Percentiles rank a stretch among this genome's conserved stretches.
phyloP scores from a whole-genome alignment of 768 basidiomycete genomes.

The Hygrocybe punicea region DNA sequence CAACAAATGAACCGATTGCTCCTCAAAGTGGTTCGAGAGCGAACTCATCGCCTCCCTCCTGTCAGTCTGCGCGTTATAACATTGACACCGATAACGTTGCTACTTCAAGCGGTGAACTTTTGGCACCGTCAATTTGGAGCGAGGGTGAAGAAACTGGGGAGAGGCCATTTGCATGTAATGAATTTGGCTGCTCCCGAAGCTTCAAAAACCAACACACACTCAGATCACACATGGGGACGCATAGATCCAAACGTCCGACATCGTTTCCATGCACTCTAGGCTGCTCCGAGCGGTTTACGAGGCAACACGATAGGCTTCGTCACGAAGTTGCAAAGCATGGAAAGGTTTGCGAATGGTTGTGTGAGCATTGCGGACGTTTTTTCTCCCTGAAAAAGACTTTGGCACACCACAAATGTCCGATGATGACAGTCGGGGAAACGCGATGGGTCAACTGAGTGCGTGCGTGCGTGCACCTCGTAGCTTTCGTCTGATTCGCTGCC shows the following conservation, averaged over 20 bases:
- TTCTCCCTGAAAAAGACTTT: constrained; percentile 53
- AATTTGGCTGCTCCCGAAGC: constrained; percentile 39
- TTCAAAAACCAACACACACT: constrained; percentile 49
- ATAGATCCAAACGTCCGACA: constrained; percentile 48
- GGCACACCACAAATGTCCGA: constrained; percentile 54
- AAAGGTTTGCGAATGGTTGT: constrained; percentile 53
- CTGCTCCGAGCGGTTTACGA: constrained; percentile 52
- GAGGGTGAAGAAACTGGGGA: neutral
- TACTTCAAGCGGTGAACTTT: neutral
- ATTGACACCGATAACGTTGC: neutral
- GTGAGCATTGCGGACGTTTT: constrained; percentile 50
- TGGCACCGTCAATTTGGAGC: neutral
- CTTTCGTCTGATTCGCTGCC: neutral
- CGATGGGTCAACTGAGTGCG: constrained; percentile 44
- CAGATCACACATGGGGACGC: constrained; percentile 54
- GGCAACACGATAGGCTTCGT: constrained; percentile 54
- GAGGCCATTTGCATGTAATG: neutral
- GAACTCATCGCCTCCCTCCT: too few relatives aligned
- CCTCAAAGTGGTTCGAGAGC: too few relatives aligned
- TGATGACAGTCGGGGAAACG: constrained; percentile 46
- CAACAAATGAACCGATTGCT: too few relatives aligned
- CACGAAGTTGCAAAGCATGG: constrained; percentile 59
- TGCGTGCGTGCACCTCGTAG: neutral
- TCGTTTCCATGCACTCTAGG: constrained; percentile 53
- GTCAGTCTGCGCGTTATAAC: too few relatives aligned